Evolutionary conservation across 2,329 filamentous ascomycete species (phyloP), one percentile per base, ranked within the genome.

Genomic region (Tolypocladium pustulatum): DNA sequence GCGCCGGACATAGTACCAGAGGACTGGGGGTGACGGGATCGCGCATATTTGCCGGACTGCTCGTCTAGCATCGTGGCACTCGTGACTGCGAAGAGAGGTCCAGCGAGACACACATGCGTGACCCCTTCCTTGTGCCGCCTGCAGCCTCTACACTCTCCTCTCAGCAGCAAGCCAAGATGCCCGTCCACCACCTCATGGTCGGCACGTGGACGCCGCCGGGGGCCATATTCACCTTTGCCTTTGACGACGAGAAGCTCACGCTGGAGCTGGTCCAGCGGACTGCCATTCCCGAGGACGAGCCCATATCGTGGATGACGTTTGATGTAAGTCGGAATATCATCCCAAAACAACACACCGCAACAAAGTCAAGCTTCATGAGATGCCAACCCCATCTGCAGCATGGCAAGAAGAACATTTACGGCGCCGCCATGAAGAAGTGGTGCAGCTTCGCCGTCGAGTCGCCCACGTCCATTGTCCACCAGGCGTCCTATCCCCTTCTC

Each of bases 231-330:
- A 95, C 90, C 0, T 87, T 96, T 61, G 84, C 87, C 61, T 96
- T 96, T 70, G 89, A 96, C 75, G 90, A 93, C 65, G 88, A 92
- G 73, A 84, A 83, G 43, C 76, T 91, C 63, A 87, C 86, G 8
- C 75, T 95, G 61, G 82, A 87, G 64, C 74, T 94, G 67, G 76
- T 95, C 68, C 91, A 93, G 76, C 85, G 87, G 66, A 94, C 90
- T 1, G 84, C 86, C 60, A 94, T 95, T 59, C 87, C 90, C 5
- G 75, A 88, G 57, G 88, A 93, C 63, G 90, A 96, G 74, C 89
- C 91, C 9, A 94, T 96, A 64, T 95, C 90, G 60, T 96, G 91
- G 91, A 93, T 96, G 88, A 87, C 90, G 20, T 93, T 95, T 68
- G 88, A 90, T 71, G 89, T 91, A 77, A 75, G 87, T 68, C n/a